Percentiles rank a stretch among this genome's conserved stretches.
Conservation (phyloP, 352 stramenopile species). For the Pythium myriotylum region DNA sequence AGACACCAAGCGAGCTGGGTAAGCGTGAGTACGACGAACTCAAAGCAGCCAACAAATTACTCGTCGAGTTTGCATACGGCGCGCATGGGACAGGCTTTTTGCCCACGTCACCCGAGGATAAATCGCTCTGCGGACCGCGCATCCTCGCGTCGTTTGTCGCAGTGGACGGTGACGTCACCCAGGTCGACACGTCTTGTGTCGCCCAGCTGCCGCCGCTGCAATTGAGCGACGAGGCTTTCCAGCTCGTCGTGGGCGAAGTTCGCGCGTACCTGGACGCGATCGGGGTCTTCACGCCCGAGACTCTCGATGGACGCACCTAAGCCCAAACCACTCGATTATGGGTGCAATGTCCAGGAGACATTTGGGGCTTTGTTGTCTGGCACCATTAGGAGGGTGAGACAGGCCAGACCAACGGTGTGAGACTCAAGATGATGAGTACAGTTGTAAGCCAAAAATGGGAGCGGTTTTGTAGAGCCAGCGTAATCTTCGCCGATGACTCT, state of each 20-base stretch:
- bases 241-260: not conserved
- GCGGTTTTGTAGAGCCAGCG: not conserved
- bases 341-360: no score
- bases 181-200: constrained; percentile 40
- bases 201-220: constrained; percentile 23
- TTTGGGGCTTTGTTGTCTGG: no score
- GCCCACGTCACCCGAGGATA: constrained; percentile 29
- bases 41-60: constrained; percentile 30
- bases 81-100: constrained; percentile 34
- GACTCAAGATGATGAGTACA: no score
- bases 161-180: constrained; percentile 23
- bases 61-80: constrained; percentile 44
- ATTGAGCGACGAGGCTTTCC: constrained; percentile 5
- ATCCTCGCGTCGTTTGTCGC: constrained; percentile 41
- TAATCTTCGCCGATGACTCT: not conserved
- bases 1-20: constrained; percentile 41
- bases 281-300: no score
- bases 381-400: no score
- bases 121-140: constrained; percentile 26
- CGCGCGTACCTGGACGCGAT: not conserved
- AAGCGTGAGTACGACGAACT: constrained; percentile 33
- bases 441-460: not conserved
- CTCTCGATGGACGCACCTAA: not conserved
- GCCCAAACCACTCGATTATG: not conserved
- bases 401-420: no score